Conservation (phyloP, 192 early-diverging fungal species). For the Coemansia sp. region DNA sequence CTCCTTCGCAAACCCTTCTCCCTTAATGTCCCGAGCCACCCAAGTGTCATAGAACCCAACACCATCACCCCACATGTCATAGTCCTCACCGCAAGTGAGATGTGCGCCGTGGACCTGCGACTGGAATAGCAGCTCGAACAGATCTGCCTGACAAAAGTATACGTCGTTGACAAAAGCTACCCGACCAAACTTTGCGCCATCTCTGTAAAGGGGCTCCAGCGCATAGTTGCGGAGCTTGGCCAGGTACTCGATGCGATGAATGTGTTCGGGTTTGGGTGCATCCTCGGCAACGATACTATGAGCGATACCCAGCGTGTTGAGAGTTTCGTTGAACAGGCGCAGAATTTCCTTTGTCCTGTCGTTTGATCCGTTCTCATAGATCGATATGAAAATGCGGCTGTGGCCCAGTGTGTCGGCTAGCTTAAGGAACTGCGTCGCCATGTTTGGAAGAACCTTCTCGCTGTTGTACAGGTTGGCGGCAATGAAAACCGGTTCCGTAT, state of each 20-base stretch:
- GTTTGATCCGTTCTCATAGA: slow-evolving; percentile 52
- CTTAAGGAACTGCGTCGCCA: slow-evolving; percentile 33
- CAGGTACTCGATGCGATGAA: slow-evolving; percentile 50
- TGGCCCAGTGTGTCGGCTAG: slow-evolving; percentile 35
- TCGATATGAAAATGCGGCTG: slow-evolving; percentile 36
- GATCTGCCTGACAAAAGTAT: slow-evolving; percentile 48
- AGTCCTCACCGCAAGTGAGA: slow-evolving; percentile 53
- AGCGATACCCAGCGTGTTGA: slow-evolving; percentile 17
- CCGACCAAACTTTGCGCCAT: slow-evolving; percentile 13
- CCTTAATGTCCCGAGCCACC: slow-evolving; percentile 51
- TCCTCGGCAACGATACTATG: slow-evolving; percentile 26
- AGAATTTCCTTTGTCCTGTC: slow-evolving; percentile 46
- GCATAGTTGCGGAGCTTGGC: slow-evolving; percentile 51
- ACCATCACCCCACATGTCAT: slow-evolving; percentile 23
- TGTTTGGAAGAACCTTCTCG: slow-evolving; percentile 42
- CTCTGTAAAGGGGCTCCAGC: slow-evolving; percentile 35
- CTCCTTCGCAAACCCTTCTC: slow-evolving; percentile 27
- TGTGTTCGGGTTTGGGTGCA: not conserved
- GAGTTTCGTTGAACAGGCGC: slow-evolving; percentile 7
- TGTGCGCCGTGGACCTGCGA: slow-evolving; percentile 44
- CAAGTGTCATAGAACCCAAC: slow-evolving; percentile 52
- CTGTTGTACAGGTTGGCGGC: slow-evolving; percentile 50
- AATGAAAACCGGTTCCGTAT: slow-evolving; percentile 12
- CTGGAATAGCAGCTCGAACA: slow-evolving; percentile 55
- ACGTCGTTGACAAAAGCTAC: slow-evolving; percentile 53